Conservation (phyloP, 2,329 filamentous ascomycete species). For the Fusarium miscanthi region DNA sequence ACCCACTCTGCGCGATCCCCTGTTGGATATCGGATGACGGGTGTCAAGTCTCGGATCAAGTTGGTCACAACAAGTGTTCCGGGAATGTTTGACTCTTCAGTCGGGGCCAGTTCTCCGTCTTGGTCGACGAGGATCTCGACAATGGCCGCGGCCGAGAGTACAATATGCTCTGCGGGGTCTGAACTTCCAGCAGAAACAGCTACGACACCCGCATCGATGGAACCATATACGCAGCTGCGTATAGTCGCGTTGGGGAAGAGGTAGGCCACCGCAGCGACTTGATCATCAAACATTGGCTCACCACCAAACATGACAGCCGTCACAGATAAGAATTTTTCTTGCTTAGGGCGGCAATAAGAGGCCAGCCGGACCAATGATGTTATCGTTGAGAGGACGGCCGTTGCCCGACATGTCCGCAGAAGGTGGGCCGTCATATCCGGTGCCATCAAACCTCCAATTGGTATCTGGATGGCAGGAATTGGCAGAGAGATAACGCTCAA, state of each 20-base stretch:
- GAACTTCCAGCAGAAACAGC: not conserved
- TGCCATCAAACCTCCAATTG: not conserved
- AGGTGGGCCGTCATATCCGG: not conserved
- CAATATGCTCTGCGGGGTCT: not conserved
- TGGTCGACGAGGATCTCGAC: not conserved
- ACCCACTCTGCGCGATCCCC: conserved; percentile 1
- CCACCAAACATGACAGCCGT: conserved; percentile 4
- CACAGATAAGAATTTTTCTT: not conserved
- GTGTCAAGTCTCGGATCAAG: conserved; percentile 1
- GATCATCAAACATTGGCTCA: conserved; percentile 1
- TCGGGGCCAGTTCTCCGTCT: not conserved
- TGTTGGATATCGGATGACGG: not conserved
- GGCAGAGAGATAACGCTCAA: not conserved
- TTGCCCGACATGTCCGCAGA: not conserved
- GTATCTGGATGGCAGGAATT: not conserved
- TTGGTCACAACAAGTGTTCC: not conserved
- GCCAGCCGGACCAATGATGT: not conserved
- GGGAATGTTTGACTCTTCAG: not conserved
- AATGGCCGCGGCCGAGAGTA: not conserved
- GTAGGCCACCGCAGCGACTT: not conserved
- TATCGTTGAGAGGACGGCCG: not conserved
- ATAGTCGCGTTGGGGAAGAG: conserved; percentile 1
- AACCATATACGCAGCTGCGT: conserved; percentile 2
- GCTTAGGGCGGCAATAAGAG: not conserved
- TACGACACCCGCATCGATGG: not conserved